Percentiles rank a stretch among this genome's conserved stretches.
phyloP scores from a whole-genome alignment of 2,329 filamentous ascomycete genomes.

The Cercospora zeina region DNA sequence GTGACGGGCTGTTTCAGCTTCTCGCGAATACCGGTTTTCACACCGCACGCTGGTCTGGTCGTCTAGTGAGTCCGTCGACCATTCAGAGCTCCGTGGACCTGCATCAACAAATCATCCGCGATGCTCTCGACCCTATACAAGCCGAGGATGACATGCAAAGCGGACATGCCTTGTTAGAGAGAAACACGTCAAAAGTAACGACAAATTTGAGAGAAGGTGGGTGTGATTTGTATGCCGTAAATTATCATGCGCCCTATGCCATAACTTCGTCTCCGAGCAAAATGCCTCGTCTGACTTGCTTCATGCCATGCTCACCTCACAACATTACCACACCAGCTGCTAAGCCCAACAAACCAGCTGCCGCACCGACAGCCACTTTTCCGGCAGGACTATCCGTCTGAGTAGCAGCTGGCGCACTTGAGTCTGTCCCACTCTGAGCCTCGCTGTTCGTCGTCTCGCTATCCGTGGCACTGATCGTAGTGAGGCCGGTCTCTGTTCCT shows the following conservation, averaged over 20 bases:
- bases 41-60: not conserved
- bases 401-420: constrained; percentile 8
- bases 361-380: constrained; percentile 10
- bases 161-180: too few relatives aligned
- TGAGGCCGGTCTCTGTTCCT: constrained; percentile 10
- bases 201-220: not conserved
- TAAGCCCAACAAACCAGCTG: constrained; percentile 14
- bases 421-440: not conserved
- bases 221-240: not conserved
- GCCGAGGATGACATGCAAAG: not conserved
- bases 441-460: constrained; percentile 2
- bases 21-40: not conserved
- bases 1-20: not conserved
- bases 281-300: not conserved
- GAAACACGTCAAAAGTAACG: not conserved
- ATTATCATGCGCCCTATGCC: not conserved
- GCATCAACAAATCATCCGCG: not conserved
- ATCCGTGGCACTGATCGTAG: constrained; percentile 3
- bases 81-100: not conserved
- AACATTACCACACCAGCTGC: constrained; percentile 17
- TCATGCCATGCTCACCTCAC: not conserved
- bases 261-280: not conserved
- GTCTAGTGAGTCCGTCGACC: not conserved
- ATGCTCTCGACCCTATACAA: not conserved
- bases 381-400: constrained; percentile 14